Conservation (phyloP, 148 eudicot species). For the Chenopodium formosanum region DNA sequence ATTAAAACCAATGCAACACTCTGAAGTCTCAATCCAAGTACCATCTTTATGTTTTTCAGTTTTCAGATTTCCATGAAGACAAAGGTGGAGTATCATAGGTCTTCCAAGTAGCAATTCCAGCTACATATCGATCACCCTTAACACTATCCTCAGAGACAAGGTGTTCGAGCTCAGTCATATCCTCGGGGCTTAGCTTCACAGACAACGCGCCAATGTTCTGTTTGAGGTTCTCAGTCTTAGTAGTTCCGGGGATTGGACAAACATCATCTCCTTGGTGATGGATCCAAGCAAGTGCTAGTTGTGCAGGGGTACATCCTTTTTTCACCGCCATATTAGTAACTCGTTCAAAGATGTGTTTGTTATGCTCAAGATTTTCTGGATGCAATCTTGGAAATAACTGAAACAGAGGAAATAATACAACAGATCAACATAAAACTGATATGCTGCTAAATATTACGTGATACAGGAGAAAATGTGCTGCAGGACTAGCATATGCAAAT, state of each 20-base stretch:
- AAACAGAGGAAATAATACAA: neutral
- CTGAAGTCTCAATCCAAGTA: too few relatives aligned
- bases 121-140: constrained; percentile 22
- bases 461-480: too few relatives aligned
- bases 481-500: too few relatives aligned
- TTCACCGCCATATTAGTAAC: constrained; percentile 23
- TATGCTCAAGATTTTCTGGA: constrained; percentile 29
- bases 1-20: too few relatives aligned
- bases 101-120: constrained; percentile 8
- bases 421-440: too few relatives aligned
- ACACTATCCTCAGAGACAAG: constrained; percentile 13
- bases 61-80: constrained; percentile 25
- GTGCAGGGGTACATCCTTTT: constrained; percentile 30
- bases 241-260: constrained; percentile 32
- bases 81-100: constrained; percentile 31
- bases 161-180: constrained; percentile 27
- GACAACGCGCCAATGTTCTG: constrained; percentile 27
- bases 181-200: constrained; percentile 19
- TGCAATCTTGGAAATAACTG: constrained; percentile 22
- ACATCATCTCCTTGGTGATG: constrained; percentile 31
- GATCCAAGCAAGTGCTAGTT: constrained; percentile 29
- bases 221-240: constrained; percentile 22
- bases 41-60: too few relatives aligned
- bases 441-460: too few relatives aligned
- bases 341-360: constrained; percentile 15